Conservation (phyloP, 2,329 filamentous ascomycete genomes). For the Calycina herbarum region DNA sequence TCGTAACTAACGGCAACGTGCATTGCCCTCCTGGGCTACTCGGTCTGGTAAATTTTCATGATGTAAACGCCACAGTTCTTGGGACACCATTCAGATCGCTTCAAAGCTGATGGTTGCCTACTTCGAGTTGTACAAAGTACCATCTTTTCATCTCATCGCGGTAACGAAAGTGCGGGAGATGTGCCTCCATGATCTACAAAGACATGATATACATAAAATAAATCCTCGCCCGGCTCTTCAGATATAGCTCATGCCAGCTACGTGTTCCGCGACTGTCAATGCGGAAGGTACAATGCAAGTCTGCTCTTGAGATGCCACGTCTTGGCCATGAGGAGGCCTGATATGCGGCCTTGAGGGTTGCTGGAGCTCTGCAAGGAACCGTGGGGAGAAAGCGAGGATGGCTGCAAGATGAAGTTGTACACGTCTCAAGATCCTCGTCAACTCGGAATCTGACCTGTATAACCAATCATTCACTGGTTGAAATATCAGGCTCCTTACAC, state of each 20-base stretch:
- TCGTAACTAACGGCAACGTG: too few relatives aligned
- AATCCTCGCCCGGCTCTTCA: not conserved
- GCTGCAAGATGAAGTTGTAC: conserved; percentile 19
- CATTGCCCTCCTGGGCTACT: not conserved
- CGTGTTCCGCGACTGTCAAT: not conserved
- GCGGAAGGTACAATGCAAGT: not conserved
- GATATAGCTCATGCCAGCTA: not conserved
- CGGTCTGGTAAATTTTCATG: not conserved
- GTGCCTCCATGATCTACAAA: not conserved
- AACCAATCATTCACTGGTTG: not conserved
- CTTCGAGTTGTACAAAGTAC: not conserved
- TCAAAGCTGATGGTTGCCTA: not conserved
- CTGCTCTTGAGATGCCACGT: conserved; percentile 11
- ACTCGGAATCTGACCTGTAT: not conserved
- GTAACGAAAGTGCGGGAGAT: not conserved
- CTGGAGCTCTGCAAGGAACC: conserved; percentile 7
- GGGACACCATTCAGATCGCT: conserved; percentile 2
- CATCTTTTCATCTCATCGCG: not conserved
- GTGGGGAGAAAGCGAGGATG: conserved; percentile 1
- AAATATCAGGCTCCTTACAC: conserved; percentile 5
- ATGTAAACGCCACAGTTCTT: not conserved
- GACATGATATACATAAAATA: not conserved
- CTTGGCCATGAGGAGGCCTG: conserved; percentile 12
- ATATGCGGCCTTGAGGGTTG: conserved; percentile 10
- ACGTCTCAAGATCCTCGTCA: conserved; percentile 13